phyloP scores from a whole-genome alignment of 2,329 filamentous ascomycete species.

The Elsinoe ampelina region DNA sequence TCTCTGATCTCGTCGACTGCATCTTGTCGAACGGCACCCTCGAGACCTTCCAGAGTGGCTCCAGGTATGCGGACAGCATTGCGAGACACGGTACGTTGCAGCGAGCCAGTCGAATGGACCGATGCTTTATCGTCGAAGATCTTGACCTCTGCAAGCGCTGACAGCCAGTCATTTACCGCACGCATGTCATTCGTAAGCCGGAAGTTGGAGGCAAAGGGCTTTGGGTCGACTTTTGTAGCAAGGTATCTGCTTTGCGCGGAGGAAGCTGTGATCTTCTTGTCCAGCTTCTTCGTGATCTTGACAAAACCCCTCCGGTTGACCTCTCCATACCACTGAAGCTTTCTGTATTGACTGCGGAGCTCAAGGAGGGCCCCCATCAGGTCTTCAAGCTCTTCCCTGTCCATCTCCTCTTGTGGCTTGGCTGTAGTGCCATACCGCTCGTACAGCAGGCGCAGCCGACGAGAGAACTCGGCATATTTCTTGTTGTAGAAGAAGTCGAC shows the following conservation, averaged over 20 bases:
- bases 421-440: conserved; percentile 73
- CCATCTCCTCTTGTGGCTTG: conserved; percentile 61
- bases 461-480: conserved; percentile 75
- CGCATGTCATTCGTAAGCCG: conserved; percentile 51
- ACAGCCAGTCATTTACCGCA: conserved; percentile 84
- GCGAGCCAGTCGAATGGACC: conserved; percentile 56
- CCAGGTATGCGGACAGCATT: conserved; percentile 63
- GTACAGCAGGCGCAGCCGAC: conserved; percentile 75
- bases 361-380: conserved; percentile 84
- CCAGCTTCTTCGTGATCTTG: conserved; percentile 98
- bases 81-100: conserved; percentile 68
- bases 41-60: conserved; percentile 59
- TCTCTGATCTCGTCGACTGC: conserved; percentile 48
- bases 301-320: conserved; percentile 91
- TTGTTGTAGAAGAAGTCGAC: conserved; percentile 97
- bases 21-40: conserved; percentile 62
- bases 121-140: conserved; percentile 66
- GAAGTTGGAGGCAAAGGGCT: conserved; percentile 72
- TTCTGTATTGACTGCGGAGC: conserved; percentile 74
- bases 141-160: conserved; percentile 67
- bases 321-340: conserved; percentile 95
- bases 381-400: conserved; percentile 84
- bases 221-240: conserved; percentile 79
- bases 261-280: conserved; percentile 78
- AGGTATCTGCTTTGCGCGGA: conserved; percentile 78